Evolutionary conservation across 805 yeast species (phyloP).

Genomic region (Kodamaea kaohsiungensis): DNA sequence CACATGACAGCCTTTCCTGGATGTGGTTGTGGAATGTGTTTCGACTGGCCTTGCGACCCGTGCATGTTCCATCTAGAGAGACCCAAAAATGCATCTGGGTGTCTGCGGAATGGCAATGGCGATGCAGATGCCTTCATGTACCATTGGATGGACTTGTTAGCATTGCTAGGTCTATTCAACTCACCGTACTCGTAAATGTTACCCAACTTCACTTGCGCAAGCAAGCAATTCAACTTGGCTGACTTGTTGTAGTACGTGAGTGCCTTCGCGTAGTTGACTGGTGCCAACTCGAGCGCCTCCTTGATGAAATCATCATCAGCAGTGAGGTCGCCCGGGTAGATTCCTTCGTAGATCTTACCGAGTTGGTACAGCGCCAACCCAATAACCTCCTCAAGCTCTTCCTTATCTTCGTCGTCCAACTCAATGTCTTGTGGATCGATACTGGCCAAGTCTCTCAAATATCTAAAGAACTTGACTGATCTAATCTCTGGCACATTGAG

Average conservation of each 20-base stretch:
- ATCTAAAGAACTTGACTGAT: conserved; percentile 35
- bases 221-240: conserved; percentile 40
- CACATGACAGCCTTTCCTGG: conserved; percentile 41
- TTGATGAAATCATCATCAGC: conserved; percentile 37
- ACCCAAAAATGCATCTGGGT: conserved; percentile 48
- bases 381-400: conserved; percentile 42
- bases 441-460: conserved; percentile 37
- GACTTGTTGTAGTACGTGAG: conserved; percentile 43
- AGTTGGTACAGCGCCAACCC: conserved; percentile 43
- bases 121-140: conserved; percentile 42
- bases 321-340: conserved; percentile 44
- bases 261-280: conserved; percentile 45
- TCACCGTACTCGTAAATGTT: conserved; percentile 45
- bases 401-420: conserved; percentile 38
- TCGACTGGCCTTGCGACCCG: conserved; percentile 36
- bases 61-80: conserved; percentile 41
- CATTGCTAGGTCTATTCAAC: conserved; percentile 38
- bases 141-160: conserved; percentile 47
- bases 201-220: conserved; percentile 44
- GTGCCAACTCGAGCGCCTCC: conserved; percentile 36
- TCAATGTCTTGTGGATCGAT: conserved; percentile 38
- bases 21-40: conserved; percentile 37
- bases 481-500: conserved; percentile 36
- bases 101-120: conserved; percentile 39
- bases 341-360: conserved; percentile 45